phyloP scores from a whole-genome alignment of 306 rosid genomes.

The Cyclanthera cordifolia region DNA sequence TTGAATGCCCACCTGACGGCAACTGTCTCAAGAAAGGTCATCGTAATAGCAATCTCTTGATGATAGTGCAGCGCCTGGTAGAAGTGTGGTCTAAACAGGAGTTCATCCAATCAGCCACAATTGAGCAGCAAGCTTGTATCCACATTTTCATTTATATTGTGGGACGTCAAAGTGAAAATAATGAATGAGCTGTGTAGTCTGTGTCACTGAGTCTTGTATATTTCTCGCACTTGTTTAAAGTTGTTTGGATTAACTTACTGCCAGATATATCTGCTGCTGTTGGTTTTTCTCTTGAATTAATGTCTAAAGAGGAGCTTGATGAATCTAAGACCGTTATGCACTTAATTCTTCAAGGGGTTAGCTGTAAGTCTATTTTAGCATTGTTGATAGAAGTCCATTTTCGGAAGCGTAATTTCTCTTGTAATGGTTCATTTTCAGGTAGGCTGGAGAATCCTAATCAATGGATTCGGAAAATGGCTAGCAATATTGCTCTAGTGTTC shows the following conservation, averaged over 20 bases:
- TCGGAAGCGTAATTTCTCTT: neutral
- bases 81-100: slow-evolving; percentile 75
- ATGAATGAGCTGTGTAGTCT: neutral
- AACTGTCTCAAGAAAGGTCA: slow-evolving; percentile 29
- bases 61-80: slow-evolving; percentile 42
- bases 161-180: neutral
- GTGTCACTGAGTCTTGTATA: neutral
- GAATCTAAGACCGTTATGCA: slow-evolving; percentile 60
- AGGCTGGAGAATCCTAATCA: slow-evolving; percentile 83
- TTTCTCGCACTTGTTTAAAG: slow-evolving; percentile 1
- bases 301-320: slow-evolving; percentile 68
- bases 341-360: slow-evolving; percentile 90
- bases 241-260: slow-evolving; percentile 6
- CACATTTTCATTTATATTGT: slow-evolving; percentile 25
- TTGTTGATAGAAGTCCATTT: neutral
- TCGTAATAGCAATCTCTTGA: slow-evolving; percentile 29
- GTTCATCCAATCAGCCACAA: slow-evolving; percentile 72
- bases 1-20: slow-evolving; percentile 54
- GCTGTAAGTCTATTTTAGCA: slow-evolving; percentile 43
- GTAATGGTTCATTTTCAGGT: slow-evolving; percentile 40
- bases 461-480: slow-evolving; percentile 79
- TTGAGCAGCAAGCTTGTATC: slow-evolving; percentile 95
- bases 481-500: slow-evolving; percentile 63
- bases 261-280: slow-evolving; percentile 83
- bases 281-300: slow-evolving; percentile 65